Conservation (phyloP, 225 moss, liverwort and hornwort genomes). For the Straminergon stramineum region DNA sequence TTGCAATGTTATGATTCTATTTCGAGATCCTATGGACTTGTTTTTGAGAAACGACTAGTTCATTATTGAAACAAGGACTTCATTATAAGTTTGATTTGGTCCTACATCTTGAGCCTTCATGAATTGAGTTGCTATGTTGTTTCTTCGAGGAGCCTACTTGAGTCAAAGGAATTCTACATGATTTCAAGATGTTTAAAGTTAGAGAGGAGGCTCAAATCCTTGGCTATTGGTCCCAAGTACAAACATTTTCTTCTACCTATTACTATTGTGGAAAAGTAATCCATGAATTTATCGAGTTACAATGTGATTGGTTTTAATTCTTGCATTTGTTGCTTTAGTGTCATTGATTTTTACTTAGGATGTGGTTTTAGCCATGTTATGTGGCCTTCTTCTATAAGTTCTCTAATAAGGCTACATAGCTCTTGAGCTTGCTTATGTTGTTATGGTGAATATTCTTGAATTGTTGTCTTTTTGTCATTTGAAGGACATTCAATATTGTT, state of each 20-base stretch:
- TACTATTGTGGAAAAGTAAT: rapidly evolving
- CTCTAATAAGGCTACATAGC: not conserved
- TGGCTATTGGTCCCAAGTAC: not conserved
- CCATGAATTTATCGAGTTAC: too few species aligned
- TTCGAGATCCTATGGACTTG: rapidly evolving
- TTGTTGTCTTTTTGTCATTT: too few species aligned
- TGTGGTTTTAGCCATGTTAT: not conserved
- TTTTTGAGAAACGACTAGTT: too few species aligned
- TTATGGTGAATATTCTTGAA: too few species aligned
- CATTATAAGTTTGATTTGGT: not conserved
- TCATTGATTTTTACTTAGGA: not conserved
- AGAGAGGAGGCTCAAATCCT: not conserved
- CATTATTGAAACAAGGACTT: too few species aligned
- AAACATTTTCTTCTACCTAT: not conserved
- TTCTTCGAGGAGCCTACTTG: not conserved
- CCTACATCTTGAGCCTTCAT: not conserved
- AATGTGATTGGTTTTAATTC: not conserved
- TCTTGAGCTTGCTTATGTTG: too few species aligned
- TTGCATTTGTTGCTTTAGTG: not conserved
- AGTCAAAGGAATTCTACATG: not conserved
- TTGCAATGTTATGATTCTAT: too few species aligned
- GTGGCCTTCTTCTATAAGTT: not conserved
- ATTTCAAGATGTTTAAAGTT: not conserved
- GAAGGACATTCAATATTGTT: too few species aligned
- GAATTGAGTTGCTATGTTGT: not conserved